Evolutionary conservation across 2,329 filamentous ascomycete species (phyloP), one percentile per base, ranked within the genome.

Genomic region (Xylaria sp.): DNA sequence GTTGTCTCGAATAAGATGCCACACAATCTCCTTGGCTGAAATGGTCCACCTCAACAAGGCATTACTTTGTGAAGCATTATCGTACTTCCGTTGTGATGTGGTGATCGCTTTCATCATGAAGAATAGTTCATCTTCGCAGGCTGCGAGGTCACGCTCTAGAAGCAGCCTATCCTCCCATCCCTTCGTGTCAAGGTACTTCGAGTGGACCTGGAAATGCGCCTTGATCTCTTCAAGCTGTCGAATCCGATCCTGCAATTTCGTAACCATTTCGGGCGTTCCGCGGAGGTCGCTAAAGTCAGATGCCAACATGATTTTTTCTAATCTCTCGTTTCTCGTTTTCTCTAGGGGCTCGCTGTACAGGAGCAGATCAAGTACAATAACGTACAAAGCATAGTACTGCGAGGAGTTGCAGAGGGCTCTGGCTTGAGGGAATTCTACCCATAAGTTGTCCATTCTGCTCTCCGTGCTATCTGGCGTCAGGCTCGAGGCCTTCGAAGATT

Each of bases 21-120:
- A 99, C 11, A 97, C 93, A 61, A 99, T 94, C 69, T 99, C 93
- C 39, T 89, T 88, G 2, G 92, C 92, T n/a, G 90, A 89, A 54
- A 99, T 91, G 69, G 91, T 94, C 89, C 93, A 97, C 64, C 91
- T 88, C 49, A 99, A 73, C 39, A 97, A 78, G 5, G 92, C 92
- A 55, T 85, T 92, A 52, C 87, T 88, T 59, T 91, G 84, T 6
- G 86, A 84, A 45, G 85, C 79, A 43, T 83, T 83, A 56, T 96
- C 91, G 59, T 86, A 87, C 69, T 92, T 94, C 55, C 92, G 83
- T 72, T 99, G 94, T 4, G 93, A 95, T 2, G 92, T 95, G 1
- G 94, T 99, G 69, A 99, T 99, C 38, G 94, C 95, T 67, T 99
- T 97, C 94, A 99, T 97, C 78, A 99, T 90, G 76, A 99, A 99